A percentile compares a stretch with the other conserved stretches of the same genome.
Evolutionary conservation across 768 basidiomycete genomes (phyloP).

Genomic region (Psilocybe sp.): DNA sequence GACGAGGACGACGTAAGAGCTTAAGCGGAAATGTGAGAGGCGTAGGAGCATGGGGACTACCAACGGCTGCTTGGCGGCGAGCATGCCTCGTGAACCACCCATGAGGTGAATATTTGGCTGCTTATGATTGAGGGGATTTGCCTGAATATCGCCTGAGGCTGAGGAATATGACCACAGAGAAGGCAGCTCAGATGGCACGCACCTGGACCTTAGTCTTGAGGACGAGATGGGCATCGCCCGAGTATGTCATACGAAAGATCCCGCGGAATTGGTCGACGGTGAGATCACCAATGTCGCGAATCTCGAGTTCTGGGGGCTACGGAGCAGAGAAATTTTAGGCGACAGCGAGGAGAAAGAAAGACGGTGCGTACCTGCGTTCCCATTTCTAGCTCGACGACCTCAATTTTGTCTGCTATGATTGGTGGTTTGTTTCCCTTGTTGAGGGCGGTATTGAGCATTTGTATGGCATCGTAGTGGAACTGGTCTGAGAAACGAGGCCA

Average conservation of each 20-base stretch:
- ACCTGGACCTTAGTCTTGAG: constrained; percentile 93
- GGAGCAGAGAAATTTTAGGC: constrained; percentile 3
- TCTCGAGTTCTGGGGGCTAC: constrained; percentile 94
- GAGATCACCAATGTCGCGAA: constrained; percentile 96
- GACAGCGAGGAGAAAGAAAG: neutral
- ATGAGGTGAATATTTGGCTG: constrained; percentile 88
- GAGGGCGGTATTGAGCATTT: constrained; percentile 95
- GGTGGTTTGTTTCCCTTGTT: constrained; percentile 98
- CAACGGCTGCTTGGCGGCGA: constrained; percentile 91
- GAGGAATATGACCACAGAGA: neutral
- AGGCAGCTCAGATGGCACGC: constrained; percentile 15
- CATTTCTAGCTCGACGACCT: constrained; percentile 99
- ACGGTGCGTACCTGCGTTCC: constrained; percentile 76
- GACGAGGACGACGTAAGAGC: constrained; percentile 95
- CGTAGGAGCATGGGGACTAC: constrained; percentile 98
- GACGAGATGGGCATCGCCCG: constrained; percentile 89
- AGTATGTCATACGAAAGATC: constrained; percentile 92
- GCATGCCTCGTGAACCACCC: constrained; percentile 80
- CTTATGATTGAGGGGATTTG: constrained; percentile 93
- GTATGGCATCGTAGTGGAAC: constrained; percentile 93
- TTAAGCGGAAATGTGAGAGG: constrained; percentile 90
- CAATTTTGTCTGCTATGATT: constrained; percentile 95
- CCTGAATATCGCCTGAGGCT: constrained; percentile 40
- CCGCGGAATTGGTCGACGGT: constrained; percentile 95
- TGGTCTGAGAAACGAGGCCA: constrained; percentile 97